Base-by-base conservation (phyloP, 1,284 basidiomycete genomes). In the Microbotryum saponariae region DNA sequence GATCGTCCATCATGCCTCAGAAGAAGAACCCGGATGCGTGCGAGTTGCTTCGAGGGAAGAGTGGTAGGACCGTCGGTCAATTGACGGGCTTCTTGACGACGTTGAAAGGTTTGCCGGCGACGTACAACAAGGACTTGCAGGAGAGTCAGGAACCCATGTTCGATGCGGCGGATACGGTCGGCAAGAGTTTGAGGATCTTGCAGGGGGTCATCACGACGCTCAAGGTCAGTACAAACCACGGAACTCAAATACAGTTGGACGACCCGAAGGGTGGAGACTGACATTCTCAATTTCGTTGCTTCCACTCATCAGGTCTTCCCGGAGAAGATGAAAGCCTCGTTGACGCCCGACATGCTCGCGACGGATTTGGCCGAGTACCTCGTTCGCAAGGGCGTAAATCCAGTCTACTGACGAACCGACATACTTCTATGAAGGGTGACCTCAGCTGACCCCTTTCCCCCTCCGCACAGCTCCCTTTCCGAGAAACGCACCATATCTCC, bases 71-170 rank as follows among this genome's bases (percentile, higher is more conserved):
- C 46, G 96, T 97, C 77, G 94, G 94, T 65, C 87, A 91, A 73
- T 92, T 97, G 88, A 83, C 94, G n/a, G 94, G 94, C 6, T 97
- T 98, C 79, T 79, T 97, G 79, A 93, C 97, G 89, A 93, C 91
- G 8, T 80, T 96, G 73, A 98, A 98, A 75, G 94, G 96, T 29
- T 81, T 97, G 54, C 94, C 94, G 12, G 96, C 94, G 31, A 97
- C 94, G 10, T 98, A 98, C 79, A 97, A 98, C 81, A 98, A 98
- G 77, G 94, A 98, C 77, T 79, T 98, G 62, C 94, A 98, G 77
- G 96, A 98, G 77, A 92, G 96, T 77, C 97, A 98, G 77, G 94
- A 98, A 75, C 93, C 94, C 0, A 78, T 98, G 59, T 98, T 97
- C 70, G 94, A 98, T 74, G 81, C 87, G 9, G 89, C 94, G 44